Conservation (phyloP, 306 rosid genomes). For the Pyrus communis region DNA sequence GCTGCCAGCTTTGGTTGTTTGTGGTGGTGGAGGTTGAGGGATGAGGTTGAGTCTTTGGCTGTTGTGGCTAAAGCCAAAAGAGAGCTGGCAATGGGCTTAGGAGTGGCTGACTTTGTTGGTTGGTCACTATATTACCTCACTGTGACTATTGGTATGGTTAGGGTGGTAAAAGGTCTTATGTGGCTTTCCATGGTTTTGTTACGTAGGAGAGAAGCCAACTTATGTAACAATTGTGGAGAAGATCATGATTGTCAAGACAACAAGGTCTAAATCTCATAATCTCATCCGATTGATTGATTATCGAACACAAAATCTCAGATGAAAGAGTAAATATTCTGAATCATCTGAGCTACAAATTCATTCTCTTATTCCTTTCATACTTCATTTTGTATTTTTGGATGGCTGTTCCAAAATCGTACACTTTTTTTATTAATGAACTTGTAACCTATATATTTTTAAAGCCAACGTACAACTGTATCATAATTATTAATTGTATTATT, state of each 20-base stretch:
- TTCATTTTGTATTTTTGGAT: background rate
- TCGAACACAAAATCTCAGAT: background rate
- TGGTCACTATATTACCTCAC: constrained; percentile 66
- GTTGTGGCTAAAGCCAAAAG: constrained; percentile 46
- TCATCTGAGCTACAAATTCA: background rate
- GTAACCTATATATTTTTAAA: background rate
- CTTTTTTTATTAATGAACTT: background rate
- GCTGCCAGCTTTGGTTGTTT: constrained; percentile 45
- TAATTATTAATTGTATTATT: background rate
- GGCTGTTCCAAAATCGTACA: background rate
- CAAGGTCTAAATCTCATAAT: constrained; percentile 20
- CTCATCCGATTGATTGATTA: background rate
- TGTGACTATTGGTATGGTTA: constrained; percentile 58
- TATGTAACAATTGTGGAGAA: background rate
- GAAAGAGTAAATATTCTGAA: too few relatives aligned
- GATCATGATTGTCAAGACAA: constrained; percentile 20
- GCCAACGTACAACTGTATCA: background rate
- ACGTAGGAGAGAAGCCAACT: constrained; percentile 13
- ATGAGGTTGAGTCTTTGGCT: constrained; percentile 59
- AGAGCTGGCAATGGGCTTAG: constrained; percentile 41
- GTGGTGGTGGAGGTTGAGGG: constrained; percentile 87
- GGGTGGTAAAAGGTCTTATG: constrained; percentile 35
- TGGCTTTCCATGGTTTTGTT: constrained; percentile 36
- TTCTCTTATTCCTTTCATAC: background rate
- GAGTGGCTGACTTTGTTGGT: constrained; percentile 41